A percentile compares a stretch with the other conserved stretches of the same genome.
Evolutionary conservation across 768 basidiomycete genomes (phyloP).

Genomic region (Termitomyces sp.): DNA sequence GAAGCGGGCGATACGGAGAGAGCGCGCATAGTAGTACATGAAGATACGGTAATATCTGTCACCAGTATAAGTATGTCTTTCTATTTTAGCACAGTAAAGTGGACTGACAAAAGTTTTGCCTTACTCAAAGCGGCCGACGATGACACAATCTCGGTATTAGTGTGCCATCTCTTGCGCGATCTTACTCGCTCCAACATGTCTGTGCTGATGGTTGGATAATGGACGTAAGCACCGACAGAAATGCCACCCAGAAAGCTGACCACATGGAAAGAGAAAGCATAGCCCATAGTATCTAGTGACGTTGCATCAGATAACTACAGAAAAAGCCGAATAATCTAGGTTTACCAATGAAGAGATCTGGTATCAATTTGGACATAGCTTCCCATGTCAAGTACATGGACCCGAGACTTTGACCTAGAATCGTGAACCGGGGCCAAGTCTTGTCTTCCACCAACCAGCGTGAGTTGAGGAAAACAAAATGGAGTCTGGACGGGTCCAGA

Average conservation of each 20-base stretch:
- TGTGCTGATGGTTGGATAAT: slow-evolving; percentile 95
- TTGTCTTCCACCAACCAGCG: slow-evolving; percentile 74
- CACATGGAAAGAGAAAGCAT: slow-evolving; percentile 87
- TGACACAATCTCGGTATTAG: slow-evolving; percentile 55
- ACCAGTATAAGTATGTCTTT: neutral
- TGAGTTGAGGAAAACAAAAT: slow-evolving; percentile 77
- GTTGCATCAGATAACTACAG: slow-evolving; percentile 6
- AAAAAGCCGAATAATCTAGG: neutral
- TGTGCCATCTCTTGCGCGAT: slow-evolving; percentile 52
- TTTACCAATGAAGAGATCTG: slow-evolving; percentile 89
- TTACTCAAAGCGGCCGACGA: slow-evolving; percentile 48
- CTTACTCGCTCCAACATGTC: slow-evolving; percentile 87
- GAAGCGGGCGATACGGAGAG: slow-evolving; percentile 69
- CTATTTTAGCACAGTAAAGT: neutral
- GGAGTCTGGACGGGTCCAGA: slow-evolving; percentile 57
- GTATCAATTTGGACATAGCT: slow-evolving; percentile 72
- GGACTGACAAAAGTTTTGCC: slow-evolving; percentile 55
- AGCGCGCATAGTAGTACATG: slow-evolving; percentile 76
- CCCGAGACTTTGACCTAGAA: slow-evolving; percentile 87
- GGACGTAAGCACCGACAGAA: slow-evolving; percentile 86
- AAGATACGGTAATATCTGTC: slow-evolving; percentile 84
- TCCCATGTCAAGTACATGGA: slow-evolving; percentile 83
- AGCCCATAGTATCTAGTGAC: slow-evolving; percentile 90
- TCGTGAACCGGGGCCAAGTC: slow-evolving; percentile 86
- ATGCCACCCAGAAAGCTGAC: slow-evolving; percentile 59